A percentile compares a stretch with the other conserved stretches of the same genome.
These are phyloP conservation scores for Nothophoma quercina DNA, from an alignment of 2,329 filamentous ascomycete genomes.

Conservation along the genomic window DNA sequence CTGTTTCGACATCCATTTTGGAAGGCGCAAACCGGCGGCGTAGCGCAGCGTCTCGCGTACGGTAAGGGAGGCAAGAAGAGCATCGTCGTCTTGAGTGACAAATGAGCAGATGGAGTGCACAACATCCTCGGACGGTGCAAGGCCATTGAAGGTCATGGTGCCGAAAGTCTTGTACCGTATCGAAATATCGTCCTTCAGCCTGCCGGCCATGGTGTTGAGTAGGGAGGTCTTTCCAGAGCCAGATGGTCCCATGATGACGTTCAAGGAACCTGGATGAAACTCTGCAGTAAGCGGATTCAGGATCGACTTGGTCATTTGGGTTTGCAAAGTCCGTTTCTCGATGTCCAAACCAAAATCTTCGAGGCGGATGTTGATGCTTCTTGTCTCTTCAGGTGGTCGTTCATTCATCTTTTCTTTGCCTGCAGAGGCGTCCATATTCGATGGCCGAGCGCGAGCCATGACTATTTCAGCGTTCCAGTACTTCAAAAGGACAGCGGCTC, in stretches of 20 bases:
- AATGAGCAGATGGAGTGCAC: constrained; percentile 77
- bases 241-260: constrained; percentile 82
- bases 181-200: constrained; percentile 67
- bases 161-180: constrained; percentile 70
- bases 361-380: constrained; percentile 70
- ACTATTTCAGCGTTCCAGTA: constrained; percentile 73
- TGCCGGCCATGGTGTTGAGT: constrained; percentile 74
- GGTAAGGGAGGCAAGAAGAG: constrained; percentile 74
- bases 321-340: constrained; percentile 65
- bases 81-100: constrained; percentile 81
- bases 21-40: constrained; percentile 74
- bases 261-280: constrained; percentile 73
- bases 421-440: constrained; percentile 66
- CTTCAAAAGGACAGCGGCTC: constrained; percentile 68
- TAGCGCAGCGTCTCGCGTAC: constrained; percentile 75
- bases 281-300: constrained; percentile 71
- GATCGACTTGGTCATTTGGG: constrained; percentile 62
- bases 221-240: constrained; percentile 80
- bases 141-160: constrained; percentile 73
- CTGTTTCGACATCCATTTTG: constrained; percentile 71
- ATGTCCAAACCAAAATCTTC: constrained; percentile 70
- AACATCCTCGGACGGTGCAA: constrained; percentile 71
- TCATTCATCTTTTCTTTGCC: constrained; percentile 74
- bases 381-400: constrained; percentile 61
- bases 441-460: constrained; percentile 67